Base-by-base conservation (phyloP, 176 grass and related monocot species). In the Cymbopogon citratus region DNA sequence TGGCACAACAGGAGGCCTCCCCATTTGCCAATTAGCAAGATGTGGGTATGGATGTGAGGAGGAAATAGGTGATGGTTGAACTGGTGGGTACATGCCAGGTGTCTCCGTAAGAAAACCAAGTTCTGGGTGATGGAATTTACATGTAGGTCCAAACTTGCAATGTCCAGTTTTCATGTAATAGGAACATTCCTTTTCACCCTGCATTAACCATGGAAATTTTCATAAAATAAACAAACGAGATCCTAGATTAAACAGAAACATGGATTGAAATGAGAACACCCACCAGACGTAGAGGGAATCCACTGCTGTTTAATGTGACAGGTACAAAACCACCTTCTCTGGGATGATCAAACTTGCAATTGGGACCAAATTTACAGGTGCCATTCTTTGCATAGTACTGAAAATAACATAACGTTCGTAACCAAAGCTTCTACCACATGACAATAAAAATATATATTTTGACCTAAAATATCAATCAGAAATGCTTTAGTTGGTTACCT, bases 101-200 rank as follows among this genome's bases (percentile, higher is more conserved):
- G 80, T 56, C 61, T 78, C 75, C 12, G 83, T 51, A 63, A 81
- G 33, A 76, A 33, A 82, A 85, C 59, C 75, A 77, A 14, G 75
- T 73, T 92, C 87, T 74, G 94, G 86, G 69, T 92, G 92, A 83
- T 98, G 90, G 41, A 91, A 99, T 82, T 99, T 99, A 71, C 96
- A 99, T 67, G 85, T 87, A 56, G 76, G 60, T 74, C 85, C 90
- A 88, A 93, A 99, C 81, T 95, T 99, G 87, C 96, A 99, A 38
- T 90, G 81, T 16, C 92, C 93, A 61, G 93, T 99, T 91, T 95
- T 99, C 44, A 95, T 79, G 63, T 93, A 99, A 71, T 90, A 99
- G 77, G 87, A 85, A 65, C 92, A 99, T 49, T 91, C 96, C 83
- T 95, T 95, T 74, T 99, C 96, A 28, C 93, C 96, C 96, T 99